Evolutionary conservation across 805 yeast species (phyloP).

Genomic region (Candida railenensis): DNA sequence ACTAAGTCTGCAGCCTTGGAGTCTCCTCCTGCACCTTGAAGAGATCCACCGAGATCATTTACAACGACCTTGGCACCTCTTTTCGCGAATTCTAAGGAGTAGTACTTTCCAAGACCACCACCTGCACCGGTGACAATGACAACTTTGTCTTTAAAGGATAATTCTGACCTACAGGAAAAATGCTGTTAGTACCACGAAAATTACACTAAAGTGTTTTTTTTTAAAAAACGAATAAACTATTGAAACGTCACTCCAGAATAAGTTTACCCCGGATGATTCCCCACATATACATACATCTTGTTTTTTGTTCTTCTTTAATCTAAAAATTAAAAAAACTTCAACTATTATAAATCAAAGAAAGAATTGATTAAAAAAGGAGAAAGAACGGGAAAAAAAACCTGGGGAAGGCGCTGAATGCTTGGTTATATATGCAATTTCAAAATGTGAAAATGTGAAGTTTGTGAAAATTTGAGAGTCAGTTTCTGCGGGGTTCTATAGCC

Average conservation of each 20-base stretch:
- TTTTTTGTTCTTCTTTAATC: not conserved
- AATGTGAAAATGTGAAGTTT: not conserved
- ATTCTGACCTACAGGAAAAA: constrained; percentile 19
- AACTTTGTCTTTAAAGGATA: constrained; percentile 73
- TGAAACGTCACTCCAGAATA: too few relatives aligned
- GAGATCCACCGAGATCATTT: constrained; percentile 87
- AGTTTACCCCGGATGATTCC: too few relatives aligned
- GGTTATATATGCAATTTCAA: not conserved
- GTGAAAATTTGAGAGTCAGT: not conserved
- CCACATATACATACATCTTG: not conserved
- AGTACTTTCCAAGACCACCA: constrained; percentile 90
- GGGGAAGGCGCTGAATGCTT: not conserved
- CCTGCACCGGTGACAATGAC: constrained; percentile 97
- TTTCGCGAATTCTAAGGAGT: constrained; percentile 82
- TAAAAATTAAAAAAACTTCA: not conserved
- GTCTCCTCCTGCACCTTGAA: constrained; percentile 69
- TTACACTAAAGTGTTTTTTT: too few relatives aligned
- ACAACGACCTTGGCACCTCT: constrained; percentile 96
- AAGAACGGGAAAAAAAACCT: not conserved
- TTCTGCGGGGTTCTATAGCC: constrained; percentile 5
- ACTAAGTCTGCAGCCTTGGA: constrained; percentile 83
- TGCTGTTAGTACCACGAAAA: too few relatives aligned
- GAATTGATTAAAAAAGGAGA: not conserved
- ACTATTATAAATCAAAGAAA: not conserved
- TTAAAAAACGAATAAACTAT: too few relatives aligned